Base-by-base conservation (phyloP, 1,284 basidiomycete species). In the Rhodotorula sp. region DNA sequence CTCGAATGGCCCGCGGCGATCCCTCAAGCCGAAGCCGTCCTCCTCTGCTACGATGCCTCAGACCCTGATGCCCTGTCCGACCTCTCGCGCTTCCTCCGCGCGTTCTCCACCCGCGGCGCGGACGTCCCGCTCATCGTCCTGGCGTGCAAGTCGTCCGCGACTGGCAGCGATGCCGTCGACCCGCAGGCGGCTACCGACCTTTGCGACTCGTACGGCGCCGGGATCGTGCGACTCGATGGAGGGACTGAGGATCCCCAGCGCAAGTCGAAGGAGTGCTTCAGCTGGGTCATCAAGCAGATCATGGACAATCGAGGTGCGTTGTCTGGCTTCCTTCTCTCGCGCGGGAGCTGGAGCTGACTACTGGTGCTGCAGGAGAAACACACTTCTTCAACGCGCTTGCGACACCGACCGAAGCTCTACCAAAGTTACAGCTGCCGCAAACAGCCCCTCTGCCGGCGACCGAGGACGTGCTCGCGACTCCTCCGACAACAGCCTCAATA, bases 11-110 rank as follows among this genome's bases (percentile, higher is more conserved):
- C 80, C 5, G 65, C 72, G 4, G 64, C 59, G 1, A 21, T 80
- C 26, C 79, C 79, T 16, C 62, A 65, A 14, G 71, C 78, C 29
- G 79, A 80, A 49, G 79, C 76, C 0, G 76, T 75, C 3, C 77
- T 81, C 70, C 65, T 81, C 10, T 81, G 80, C 62, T 80, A 79
- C 69, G 79, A 80, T 63, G 72, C 79, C 29, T 76, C 75, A 15
- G 74, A 80, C 67, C 69, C 76, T 1, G 29, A 65, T 18, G 76
- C 79, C 2, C 60, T 79, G 3, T 63, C 68, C 5, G 47, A 70
- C 1, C 73, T 80, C 29, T 60, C 70, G 5, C 62, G 58, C 5
- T 72, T 80, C 20, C 75, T 80, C 7, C 67, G 78, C 39, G 76
- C 76, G 7, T 80, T 80, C 67, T 80, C 79, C 79, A 78, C 74